A percentile compares a stretch with the other conserved stretches of the same genome.
Evolutionary conservation across 352 stramenopile genomes (phyloP).

Genomic region (Stephanocyclus meneghinianus): DNA sequence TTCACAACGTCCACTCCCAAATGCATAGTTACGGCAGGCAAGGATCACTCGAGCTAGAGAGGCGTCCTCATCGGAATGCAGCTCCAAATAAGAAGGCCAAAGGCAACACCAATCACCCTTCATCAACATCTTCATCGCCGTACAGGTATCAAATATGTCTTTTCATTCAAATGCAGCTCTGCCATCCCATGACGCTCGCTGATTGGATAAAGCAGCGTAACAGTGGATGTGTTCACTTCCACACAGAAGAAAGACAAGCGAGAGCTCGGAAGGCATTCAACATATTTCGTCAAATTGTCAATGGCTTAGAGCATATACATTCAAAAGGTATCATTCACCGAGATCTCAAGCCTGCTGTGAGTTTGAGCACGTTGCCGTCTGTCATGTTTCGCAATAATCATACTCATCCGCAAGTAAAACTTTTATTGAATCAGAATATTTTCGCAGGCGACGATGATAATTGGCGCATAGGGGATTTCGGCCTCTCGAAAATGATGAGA

Average conservation of each 20-base stretch:
- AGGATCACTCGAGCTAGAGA: constrained; percentile 22
- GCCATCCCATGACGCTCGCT: constrained; percentile 65
- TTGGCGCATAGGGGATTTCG: constrained; percentile 82
- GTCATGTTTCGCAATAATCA: not conserved
- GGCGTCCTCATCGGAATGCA: constrained; percentile 1
- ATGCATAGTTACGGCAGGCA: constrained; percentile 3
- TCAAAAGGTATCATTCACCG: constrained; percentile 79
- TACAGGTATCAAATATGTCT: constrained; percentile 80
- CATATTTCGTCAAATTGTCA: constrained; percentile 75
- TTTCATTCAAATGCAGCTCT: constrained; percentile 84
- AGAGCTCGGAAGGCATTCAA: constrained; percentile 49
- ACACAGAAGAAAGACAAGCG: constrained; percentile 31
- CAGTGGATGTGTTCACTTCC: constrained; percentile 26
- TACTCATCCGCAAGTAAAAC: not conserved
- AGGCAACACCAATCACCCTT: not conserved
- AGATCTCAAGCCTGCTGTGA: constrained; percentile 75
- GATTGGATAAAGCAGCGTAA: constrained; percentile 76
- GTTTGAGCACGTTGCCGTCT: constrained; percentile 4
- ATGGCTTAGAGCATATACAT: constrained; percentile 77
- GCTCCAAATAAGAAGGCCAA: not conserved
- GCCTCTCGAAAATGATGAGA: constrained; percentile 69
- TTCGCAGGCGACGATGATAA: constrained; percentile 62
- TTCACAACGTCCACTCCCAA: constrained; percentile 11
- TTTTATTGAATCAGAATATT: constrained; percentile 52
- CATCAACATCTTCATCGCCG: constrained; percentile 6